Evolutionary conservation across 768 basidiomycete species (phyloP).

Genomic region (Lactarius hatsudake): DNA sequence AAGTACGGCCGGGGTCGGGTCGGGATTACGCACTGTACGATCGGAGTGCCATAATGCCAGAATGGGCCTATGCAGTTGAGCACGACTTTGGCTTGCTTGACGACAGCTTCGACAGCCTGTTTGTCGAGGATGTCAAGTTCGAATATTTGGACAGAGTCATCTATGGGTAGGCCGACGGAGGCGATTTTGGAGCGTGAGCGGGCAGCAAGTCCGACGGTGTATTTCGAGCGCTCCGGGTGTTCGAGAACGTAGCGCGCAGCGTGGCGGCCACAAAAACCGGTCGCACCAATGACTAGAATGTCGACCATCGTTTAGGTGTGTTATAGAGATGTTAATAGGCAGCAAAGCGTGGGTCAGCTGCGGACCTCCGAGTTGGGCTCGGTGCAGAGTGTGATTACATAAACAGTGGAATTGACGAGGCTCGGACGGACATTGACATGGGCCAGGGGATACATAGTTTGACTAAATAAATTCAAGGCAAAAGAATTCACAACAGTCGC

Average conservation of each 20-base stretch:
- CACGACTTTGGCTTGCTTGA: slow-evolving; percentile 60
- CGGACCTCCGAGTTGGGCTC: no score
- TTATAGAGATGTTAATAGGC: no score
- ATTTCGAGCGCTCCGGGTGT: slow-evolving; percentile 23
- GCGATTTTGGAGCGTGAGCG: slow-evolving; percentile 23
- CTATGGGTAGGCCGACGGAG: slow-evolving; percentile 14
- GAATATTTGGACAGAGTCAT: slow-evolving; percentile 38
- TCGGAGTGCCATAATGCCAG: slow-evolving; percentile 66
- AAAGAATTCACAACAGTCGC: slow-evolving; percentile 6
- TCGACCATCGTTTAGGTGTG: slow-evolving; percentile 18
- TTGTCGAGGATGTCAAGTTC: slow-evolving; percentile 58
- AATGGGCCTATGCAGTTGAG: slow-evolving; percentile 79
- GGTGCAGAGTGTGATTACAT: background rate
- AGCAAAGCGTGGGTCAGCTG: background rate
- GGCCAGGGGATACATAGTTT: slow-evolving; percentile 6
- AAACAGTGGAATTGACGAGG: background rate
- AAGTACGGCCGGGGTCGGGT: no score
- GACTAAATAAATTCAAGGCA: slow-evolving; percentile 7
- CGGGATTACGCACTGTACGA: slow-evolving; percentile 52
- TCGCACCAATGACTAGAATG: slow-evolving; percentile 27
- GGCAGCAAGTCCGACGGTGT: slow-evolving; percentile 20
- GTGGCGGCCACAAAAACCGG: slow-evolving; percentile 27
- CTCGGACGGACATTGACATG: background rate
- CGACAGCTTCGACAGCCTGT: slow-evolving; percentile 52
- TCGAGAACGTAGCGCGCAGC: slow-evolving; percentile 24